Percentiles rank a stretch among this genome's conserved stretches.
Evolutionary conservation across 1,139 yeast genomes (phyloP).

Genomic region (Hansenula lynferdii): DNA sequence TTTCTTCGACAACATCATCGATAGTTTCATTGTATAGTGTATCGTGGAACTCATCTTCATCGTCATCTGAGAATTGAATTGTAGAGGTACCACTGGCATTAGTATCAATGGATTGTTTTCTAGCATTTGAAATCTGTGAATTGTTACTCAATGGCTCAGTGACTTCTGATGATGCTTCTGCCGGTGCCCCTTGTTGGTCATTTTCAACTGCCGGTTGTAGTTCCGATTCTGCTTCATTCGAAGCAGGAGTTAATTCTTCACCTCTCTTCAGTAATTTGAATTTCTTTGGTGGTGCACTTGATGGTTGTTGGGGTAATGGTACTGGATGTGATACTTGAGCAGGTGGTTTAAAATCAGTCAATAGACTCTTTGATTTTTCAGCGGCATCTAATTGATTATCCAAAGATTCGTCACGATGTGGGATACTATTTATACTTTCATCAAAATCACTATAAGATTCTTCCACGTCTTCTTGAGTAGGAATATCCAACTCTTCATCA

Average conservation of each 20-base stretch:
- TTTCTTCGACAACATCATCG: neutral
- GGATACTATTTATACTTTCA: too few species aligned
- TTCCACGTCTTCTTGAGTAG: constrained; percentile 2
- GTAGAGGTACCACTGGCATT: constrained; percentile 8
- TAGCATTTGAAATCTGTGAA: too few species aligned
- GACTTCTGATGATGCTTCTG: constrained; percentile 5
- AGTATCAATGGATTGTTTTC: neutral
- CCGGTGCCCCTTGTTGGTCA: neutral
- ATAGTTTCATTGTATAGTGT: too few species aligned
- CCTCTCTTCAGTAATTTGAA: constrained; percentile 30
- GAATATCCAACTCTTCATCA: constrained; percentile 14
- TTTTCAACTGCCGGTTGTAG: constrained; percentile 3
- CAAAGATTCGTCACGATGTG: neutral
- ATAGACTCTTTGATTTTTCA: constrained; percentile 13
- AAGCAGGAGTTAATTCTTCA: constrained; percentile 16
- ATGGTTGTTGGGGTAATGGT: neutral
- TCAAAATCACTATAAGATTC: constrained; percentile 8
- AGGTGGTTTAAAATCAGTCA: constrained; percentile 32
- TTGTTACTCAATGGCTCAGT: too few species aligned
- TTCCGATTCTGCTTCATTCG: neutral
- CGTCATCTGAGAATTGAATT: constrained; percentile 9
- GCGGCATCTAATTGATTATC: constrained; percentile 8
- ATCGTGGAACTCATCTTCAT: constrained; percentile 3
- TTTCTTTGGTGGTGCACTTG: constrained; percentile 11
- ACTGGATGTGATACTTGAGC: constrained; percentile 26